Evolutionary conservation across 2,329 filamentous ascomycete species (phyloP).

Genomic region (Aspergillus pseudoglaucus): DNA sequence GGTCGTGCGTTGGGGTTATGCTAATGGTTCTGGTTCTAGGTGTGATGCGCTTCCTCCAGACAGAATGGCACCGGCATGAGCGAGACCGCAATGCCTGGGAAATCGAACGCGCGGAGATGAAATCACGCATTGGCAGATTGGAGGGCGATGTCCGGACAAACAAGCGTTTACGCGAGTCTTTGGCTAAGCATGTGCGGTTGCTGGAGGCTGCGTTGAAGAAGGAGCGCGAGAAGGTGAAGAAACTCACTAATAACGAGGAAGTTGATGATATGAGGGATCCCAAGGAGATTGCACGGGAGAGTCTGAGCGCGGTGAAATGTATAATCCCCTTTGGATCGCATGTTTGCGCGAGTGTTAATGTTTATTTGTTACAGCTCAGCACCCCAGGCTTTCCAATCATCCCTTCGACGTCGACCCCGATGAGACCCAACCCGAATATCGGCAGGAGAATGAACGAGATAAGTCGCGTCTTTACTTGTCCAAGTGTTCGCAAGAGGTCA

Average conservation of each 20-base stretch:
- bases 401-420: slow-evolving; percentile 46
- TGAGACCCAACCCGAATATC: slow-evolving; percentile 41
- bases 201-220: slow-evolving; percentile 82
- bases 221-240: slow-evolving; percentile 65
- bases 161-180: slow-evolving; percentile 79
- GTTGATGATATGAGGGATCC: slow-evolving; percentile 41
- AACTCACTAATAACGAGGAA: slow-evolving; percentile 45
- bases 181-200: slow-evolving; percentile 85
- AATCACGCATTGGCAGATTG: slow-evolving; percentile 87
- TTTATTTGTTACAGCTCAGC: slow-evolving; percentile 30
- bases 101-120: slow-evolving; percentile 98
- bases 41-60: slow-evolving; percentile 98
- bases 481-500: slow-evolving; percentile 62
- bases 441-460: slow-evolving; percentile 54
- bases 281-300: slow-evolving; percentile 42
- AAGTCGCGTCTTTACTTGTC: slow-evolving; percentile 58
- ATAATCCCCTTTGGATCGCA: slow-evolving; percentile 4
- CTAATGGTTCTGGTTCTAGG: slow-evolving; percentile 45
- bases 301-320: slow-evolving; percentile 37
- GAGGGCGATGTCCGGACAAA: slow-evolving; percentile 84
- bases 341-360: slow-evolving; percentile 1
- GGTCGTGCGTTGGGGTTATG: not conserved
- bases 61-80: slow-evolving; percentile 98
- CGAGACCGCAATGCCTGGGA: slow-evolving; percentile 98
- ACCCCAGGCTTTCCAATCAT: slow-evolving; percentile 43